These are phyloP conservation scores for Casuarina equisetifolia DNA, from an alignment of 306 rosid genomes.

Conservation along the genomic window DNA sequence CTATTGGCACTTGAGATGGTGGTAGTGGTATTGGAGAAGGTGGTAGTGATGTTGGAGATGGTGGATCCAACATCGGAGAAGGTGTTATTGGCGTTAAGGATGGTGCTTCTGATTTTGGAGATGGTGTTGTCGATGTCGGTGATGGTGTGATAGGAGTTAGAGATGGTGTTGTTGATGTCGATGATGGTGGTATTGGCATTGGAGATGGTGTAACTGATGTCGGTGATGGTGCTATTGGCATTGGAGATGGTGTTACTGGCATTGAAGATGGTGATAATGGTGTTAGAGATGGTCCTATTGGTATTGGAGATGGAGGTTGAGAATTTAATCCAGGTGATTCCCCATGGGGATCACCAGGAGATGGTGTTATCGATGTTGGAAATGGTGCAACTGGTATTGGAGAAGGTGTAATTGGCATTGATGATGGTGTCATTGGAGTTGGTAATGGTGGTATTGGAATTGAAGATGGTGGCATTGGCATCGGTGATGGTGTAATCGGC, in stretches of 20 bases:
- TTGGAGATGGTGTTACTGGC: background rate
- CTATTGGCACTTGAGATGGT: background rate
- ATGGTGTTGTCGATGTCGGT: too few relatives aligned
- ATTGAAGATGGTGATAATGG: background rate
- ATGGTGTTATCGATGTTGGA: background rate
- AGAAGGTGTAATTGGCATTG: background rate
- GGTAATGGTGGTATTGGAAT: background rate
- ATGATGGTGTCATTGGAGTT: background rate
- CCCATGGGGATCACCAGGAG: background rate
- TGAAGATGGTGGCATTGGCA: background rate
- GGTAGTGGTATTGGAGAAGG: background rate
- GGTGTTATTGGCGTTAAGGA: too few relatives aligned
- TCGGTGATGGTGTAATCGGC: background rate
- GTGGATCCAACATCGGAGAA: too few relatives aligned
- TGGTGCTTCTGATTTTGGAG: too few relatives aligned
- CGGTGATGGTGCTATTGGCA: too few relatives aligned
- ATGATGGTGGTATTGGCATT: too few relatives aligned
- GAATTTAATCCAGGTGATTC: too few relatives aligned
- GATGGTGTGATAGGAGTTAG: too few relatives aligned
- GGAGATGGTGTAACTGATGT: too few relatives aligned
- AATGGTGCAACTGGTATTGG: background rate
- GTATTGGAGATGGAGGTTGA: background rate
- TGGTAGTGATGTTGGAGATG: too few relatives aligned
- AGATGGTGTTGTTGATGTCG: too few relatives aligned
- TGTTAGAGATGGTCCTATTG: background rate